A percentile compares a stretch with the other conserved stretches of the same genome.
phyloP scores from a whole-genome alignment of 768 basidiomycete species.

The Naganishia onofrii region DNA sequence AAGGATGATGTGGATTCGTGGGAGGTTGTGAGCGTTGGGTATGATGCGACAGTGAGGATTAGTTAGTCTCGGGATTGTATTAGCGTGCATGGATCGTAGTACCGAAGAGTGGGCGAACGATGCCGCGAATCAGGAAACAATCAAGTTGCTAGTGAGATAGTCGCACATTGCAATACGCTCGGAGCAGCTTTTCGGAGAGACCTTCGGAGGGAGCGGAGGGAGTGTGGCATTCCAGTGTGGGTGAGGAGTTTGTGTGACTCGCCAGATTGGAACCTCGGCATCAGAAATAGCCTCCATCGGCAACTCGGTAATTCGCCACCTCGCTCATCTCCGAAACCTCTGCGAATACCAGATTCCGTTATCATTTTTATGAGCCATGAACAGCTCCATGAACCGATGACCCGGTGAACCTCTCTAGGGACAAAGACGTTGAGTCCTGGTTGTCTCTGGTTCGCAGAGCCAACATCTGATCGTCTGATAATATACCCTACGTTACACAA shows the following conservation, averaged over 20 bases:
- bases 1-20: constrained; percentile 31
- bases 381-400: no score
- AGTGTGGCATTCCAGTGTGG: no score
- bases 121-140: no score
- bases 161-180: no score
- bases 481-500: background rate
- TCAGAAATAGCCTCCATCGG: constrained; percentile 12
- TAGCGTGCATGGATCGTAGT: no score
- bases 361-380: background rate
- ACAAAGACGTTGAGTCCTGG: background rate
- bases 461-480: background rate
- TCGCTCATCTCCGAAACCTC: constrained; percentile 6
- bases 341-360: background rate
- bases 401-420: background rate
- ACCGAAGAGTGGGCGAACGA: no score
- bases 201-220: no score
- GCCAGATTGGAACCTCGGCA: background rate
- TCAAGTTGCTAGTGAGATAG: no score
- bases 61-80: background rate
- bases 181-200: no score
- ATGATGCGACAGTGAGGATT: constrained; percentile 45
- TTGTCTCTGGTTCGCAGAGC: background rate
- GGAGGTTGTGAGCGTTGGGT: constrained; percentile 48
- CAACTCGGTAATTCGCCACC: background rate
- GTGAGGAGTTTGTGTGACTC: no score